Percentiles rank a stretch among this genome's conserved stretches.
Evolutionary conservation across 352 stramenopile species (phyloP).

Genomic region (Phytopythium oedochilum): DNA sequence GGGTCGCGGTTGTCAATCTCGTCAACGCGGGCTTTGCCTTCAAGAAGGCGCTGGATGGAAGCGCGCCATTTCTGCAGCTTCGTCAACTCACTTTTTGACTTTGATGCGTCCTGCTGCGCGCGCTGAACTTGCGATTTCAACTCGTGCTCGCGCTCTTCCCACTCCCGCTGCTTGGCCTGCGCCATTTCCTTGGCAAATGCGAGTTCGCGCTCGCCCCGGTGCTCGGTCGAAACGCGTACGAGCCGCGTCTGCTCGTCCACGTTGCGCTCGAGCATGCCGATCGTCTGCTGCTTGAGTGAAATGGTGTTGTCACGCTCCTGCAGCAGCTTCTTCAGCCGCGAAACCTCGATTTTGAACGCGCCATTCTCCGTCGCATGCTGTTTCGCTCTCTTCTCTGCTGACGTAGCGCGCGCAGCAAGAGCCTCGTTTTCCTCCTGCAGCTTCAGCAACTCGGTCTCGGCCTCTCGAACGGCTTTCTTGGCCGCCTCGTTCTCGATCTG

Average conservation of each 20-base stretch:
- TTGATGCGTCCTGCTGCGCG: slow-evolving; percentile 13
- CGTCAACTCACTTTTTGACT: slow-evolving; percentile 10
- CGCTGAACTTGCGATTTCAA: slow-evolving; percentile 19
- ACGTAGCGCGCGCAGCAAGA: slow-evolving; percentile 5
- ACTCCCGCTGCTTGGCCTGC: slow-evolving; percentile 21
- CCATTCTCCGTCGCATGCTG: neutral
- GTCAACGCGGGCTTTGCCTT: slow-evolving; percentile 2
- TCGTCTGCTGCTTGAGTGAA: slow-evolving; percentile 11
- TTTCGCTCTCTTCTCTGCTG: neutral
- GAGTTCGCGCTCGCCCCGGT: slow-evolving; percentile 24
- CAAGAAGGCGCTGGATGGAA: slow-evolving; percentile 33
- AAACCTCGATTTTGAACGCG: slow-evolving; percentile 2
- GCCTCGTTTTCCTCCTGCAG: neutral
- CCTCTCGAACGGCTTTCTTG: slow-evolving; percentile 10
- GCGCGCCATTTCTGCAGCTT: slow-evolving; percentile 25
- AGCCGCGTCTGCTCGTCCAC: slow-evolving; percentile 16
- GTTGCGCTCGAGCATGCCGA: slow-evolving; percentile 16
- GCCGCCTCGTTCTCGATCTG: slow-evolving; percentile 20
- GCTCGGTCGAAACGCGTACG: slow-evolving; percentile 23
- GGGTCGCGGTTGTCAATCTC: slow-evolving; percentile 7
- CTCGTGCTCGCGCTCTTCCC: slow-evolving; percentile 21
- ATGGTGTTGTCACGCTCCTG: slow-evolving; percentile 9
- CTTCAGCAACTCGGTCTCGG: slow-evolving; percentile 4
- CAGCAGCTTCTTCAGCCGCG: neutral
- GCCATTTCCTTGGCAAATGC: slow-evolving; percentile 26